phyloP scores from a whole-genome alignment of 495 filamentous ascomycete species.

The Neurospora sp. region DNA sequence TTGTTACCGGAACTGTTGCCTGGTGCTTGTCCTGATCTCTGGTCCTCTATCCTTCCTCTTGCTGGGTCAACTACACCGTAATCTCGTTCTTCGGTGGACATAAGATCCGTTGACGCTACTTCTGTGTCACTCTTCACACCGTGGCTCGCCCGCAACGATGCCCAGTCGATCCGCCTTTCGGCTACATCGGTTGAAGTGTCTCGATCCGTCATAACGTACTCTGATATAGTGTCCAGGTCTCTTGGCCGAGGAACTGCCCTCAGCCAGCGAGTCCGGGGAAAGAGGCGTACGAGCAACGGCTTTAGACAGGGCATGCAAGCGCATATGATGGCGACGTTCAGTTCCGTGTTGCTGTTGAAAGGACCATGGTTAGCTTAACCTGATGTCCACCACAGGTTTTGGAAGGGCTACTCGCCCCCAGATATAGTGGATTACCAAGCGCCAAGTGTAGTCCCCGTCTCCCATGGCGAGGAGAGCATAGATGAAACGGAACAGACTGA shows the following conservation, averaged over 20 bases:
- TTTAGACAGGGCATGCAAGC: constrained; percentile 15
- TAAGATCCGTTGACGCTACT: background rate
- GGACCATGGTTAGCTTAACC: background rate
- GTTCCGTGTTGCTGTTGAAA: constrained; percentile 8
- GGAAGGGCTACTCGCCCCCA: constrained; percentile 8
- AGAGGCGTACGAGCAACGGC: constrained; percentile 3
- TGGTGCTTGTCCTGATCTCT: background rate
- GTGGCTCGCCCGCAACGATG: background rate
- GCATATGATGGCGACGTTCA: constrained; percentile 15
- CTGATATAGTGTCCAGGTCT: constrained; percentile 4
- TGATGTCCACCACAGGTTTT: background rate
- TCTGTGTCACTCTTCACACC: background rate
- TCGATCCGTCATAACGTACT: background rate
- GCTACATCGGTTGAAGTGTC: background rate
- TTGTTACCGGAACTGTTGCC: background rate
- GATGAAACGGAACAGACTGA: constrained; percentile 12
- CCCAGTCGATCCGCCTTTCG: background rate
- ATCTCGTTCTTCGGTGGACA: background rate
- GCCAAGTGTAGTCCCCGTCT: constrained; percentile 3
- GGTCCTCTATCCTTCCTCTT: background rate
- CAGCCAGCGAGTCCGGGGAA: constrained; percentile 4
- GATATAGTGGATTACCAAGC: constrained; percentile 9
- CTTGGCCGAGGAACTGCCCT: background rate
- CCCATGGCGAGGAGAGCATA: background rate
- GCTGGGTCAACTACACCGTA: background rate